Conservation (phyloP, 2,329 filamentous ascomycete species). For the Ophiocordyceps camponoti-saundersi region DNA sequence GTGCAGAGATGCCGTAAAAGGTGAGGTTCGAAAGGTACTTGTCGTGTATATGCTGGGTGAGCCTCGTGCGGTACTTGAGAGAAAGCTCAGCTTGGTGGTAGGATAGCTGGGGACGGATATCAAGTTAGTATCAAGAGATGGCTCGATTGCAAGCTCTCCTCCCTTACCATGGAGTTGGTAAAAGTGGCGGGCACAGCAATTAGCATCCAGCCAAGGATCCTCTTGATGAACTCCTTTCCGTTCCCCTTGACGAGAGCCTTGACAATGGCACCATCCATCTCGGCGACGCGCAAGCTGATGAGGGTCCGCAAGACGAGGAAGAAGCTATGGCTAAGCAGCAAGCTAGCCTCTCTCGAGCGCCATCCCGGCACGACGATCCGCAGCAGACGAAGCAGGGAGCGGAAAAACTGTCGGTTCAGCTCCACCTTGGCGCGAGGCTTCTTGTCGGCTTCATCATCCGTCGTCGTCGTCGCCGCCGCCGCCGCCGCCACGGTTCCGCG, state of each 20-base stretch:
- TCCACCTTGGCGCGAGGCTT: constrained; percentile 63
- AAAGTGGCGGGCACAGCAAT: constrained; percentile 93
- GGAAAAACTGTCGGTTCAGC: constrained; percentile 69
- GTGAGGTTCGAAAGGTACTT: constrained; percentile 95
- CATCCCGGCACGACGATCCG: constrained; percentile 83
- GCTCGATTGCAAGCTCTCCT: too few relatives aligned
- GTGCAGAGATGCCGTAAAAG: constrained; percentile 86
- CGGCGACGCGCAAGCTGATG: constrained; percentile 88
- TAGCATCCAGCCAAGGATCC: constrained; percentile 95
- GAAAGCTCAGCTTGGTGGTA: constrained; percentile 95
- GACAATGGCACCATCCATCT: constrained; percentile 85
- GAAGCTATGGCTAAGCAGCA: constrained; percentile 81
- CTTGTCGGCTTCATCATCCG: constrained; percentile 7
- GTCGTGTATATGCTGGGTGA: constrained; percentile 91
- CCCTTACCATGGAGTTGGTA: constrained; percentile 87
- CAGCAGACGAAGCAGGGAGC: constrained; percentile 59
- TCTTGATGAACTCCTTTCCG: constrained; percentile 73
- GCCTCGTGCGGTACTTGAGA: constrained; percentile 75
- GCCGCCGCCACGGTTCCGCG: constrained; percentile 30
- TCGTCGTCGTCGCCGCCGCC: too few relatives aligned
- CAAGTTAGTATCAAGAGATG: neutral
- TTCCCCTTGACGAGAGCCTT: constrained; percentile 84
- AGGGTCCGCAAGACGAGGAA: constrained; percentile 83
- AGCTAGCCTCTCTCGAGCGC: constrained; percentile 70
- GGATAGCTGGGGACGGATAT: constrained; percentile 43